Evolutionary conservation across 2,329 filamentous ascomycete species (phyloP).

Genomic region (Colletotrichum magnum): DNA sequence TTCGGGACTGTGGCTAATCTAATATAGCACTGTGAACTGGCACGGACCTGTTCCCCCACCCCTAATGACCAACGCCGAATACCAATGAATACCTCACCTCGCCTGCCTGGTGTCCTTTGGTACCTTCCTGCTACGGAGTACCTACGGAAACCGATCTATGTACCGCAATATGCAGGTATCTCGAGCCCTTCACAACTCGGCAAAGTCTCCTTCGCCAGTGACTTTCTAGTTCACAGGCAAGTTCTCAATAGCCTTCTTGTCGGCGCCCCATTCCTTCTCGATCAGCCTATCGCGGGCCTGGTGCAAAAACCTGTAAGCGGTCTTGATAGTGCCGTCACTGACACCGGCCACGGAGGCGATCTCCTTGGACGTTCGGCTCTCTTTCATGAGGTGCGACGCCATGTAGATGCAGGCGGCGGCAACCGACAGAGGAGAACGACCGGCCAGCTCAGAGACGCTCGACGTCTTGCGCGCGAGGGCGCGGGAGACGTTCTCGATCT

Average conservation of each 20-base stretch:
- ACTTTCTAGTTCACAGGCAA: conserved; percentile 65
- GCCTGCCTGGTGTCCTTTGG: no score
- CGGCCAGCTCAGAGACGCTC: conserved; percentile 84
- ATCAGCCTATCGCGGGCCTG: conserved; percentile 81
- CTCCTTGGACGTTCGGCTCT: conserved; percentile 85
- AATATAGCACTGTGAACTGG: no score
- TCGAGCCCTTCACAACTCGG: not conserved
- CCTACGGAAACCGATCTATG: no score
- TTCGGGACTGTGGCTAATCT: no score
- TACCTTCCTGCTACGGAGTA: no score
- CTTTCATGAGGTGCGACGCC: conserved; percentile 87
- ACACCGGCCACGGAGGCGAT: conserved; percentile 89
- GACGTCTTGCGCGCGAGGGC: conserved; percentile 84
- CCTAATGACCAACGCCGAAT: no score
- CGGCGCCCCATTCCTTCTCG: conserved; percentile 80
- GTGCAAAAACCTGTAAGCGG: conserved; percentile 92
- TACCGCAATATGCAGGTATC: not conserved
- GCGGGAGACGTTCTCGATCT: conserved; percentile 84
- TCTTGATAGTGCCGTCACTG: conserved; percentile 96
- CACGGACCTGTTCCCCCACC: no score
- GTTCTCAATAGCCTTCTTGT: conserved; percentile 78
- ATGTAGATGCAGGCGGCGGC: conserved; percentile 98
- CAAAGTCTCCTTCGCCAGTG: not conserved
- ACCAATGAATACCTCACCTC: no score
- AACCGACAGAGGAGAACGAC: conserved; percentile 92